phyloP scores from a whole-genome alignment of 2,329 filamentous ascomycete genomes.

The Trichophyton schoenleinii region DNA sequence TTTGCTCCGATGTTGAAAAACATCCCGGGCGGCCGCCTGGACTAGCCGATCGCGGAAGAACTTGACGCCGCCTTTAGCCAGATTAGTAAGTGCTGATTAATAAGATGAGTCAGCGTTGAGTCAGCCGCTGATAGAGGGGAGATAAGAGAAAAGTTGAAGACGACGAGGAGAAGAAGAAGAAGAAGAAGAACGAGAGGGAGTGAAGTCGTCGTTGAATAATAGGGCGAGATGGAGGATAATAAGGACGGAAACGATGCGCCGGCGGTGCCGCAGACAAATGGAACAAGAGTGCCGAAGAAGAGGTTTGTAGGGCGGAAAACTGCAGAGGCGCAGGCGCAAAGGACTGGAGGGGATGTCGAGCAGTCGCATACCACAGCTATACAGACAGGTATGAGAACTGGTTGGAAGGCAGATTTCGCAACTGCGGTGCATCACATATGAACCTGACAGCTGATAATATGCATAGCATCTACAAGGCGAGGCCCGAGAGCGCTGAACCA shows the following conservation, averaged over 20 bases:
- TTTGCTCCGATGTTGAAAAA: conserved; percentile 1
- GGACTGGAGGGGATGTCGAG: conserved; percentile 37
- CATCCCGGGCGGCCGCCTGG: neutral
- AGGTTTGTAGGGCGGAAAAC: conserved; percentile 78
- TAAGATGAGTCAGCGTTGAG: neutral
- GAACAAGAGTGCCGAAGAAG: conserved; percentile 63
- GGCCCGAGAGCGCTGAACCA: conserved; percentile 76
- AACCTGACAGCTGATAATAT: neutral
- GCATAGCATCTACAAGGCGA: conserved; percentile 51
- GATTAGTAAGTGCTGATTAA: neutral
- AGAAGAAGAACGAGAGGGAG: neutral
- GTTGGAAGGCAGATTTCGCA: neutral
- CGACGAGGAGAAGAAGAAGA: neutral
- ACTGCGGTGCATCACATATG: neutral
- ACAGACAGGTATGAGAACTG: conserved; percentile 23
- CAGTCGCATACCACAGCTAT: conserved; percentile 34
- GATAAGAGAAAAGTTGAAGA: neutral
- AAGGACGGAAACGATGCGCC: neutral
- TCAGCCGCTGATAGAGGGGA: neutral
- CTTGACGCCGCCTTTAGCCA: conserved; percentile 1
- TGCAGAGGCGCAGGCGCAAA: conserved; percentile 45
- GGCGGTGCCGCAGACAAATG: neutral
- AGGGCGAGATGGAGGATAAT: neutral
- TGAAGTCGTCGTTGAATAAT: neutral
- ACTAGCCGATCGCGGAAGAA: neutral